These are phyloP conservation scores for Geranium brycei DNA, from an alignment of 345 rosid species.

Conservation along the genomic window DNA sequence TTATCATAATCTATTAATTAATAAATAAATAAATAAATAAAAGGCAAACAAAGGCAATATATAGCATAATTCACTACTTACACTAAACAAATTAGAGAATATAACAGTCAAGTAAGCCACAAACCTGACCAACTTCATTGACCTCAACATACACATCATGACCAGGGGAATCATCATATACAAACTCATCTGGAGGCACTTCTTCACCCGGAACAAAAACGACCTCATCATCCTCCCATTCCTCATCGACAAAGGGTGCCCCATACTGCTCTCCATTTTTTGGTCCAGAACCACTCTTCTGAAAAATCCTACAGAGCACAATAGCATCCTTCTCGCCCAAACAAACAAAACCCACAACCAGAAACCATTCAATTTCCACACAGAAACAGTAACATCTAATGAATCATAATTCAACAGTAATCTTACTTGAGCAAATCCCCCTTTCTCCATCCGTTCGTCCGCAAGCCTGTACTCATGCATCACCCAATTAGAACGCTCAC, in stretches of 20 bases:
- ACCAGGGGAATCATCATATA: slow-evolving; percentile 19
- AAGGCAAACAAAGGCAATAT: background rate
- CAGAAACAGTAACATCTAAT: background rate
- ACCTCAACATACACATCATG: slow-evolving; percentile 27
- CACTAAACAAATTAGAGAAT: background rate
- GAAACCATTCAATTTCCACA: slow-evolving; percentile 5
- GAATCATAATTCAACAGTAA: background rate
- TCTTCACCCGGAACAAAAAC: slow-evolving; percentile 29
- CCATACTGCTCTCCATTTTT: slow-evolving; percentile 92
- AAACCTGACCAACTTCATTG: slow-evolving; percentile 52
- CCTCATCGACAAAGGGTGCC: slow-evolving; percentile 84
- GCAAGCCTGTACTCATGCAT: slow-evolving; percentile 73
- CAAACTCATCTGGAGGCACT: slow-evolving; percentile 26
- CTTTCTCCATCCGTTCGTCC: slow-evolving; percentile 35
- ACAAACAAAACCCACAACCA: slow-evolving; percentile 10
- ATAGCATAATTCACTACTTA: background rate
- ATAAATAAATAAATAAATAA: slow-evolving; percentile 2
- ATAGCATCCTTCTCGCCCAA: slow-evolving; percentile 43
- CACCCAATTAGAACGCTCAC: slow-evolving; percentile 66
- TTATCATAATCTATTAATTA: slow-evolving; percentile 1
- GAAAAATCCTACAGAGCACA: slow-evolving; percentile 81
- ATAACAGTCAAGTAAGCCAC: slow-evolving; percentile 1
- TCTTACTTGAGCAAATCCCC: slow-evolving; percentile 46
- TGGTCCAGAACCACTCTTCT: slow-evolving; percentile 92
- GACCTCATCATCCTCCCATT: slow-evolving; percentile 64